Base-by-base conservation (phyloP, 805 yeast species). In the Pichia manshurica region DNA sequence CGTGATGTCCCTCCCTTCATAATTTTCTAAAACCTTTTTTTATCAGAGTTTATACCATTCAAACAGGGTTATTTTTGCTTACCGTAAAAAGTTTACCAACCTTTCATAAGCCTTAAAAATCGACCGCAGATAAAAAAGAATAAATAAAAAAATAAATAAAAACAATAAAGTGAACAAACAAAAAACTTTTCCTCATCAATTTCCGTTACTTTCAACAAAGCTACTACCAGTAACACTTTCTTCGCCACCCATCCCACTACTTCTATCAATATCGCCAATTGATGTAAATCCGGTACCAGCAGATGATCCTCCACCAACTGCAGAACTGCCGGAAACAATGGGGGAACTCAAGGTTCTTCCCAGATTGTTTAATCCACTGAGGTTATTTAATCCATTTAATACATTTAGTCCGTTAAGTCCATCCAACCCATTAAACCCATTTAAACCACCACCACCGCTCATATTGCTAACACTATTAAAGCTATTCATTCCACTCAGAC, bases 301-400 rank as follows among this genome's bases (percentile, higher is more conserved):
- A 32, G 28, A 9, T 16, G 36, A 9, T 20, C 40, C 34, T 10
- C 33, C 41, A 28, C 37, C 32, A 31, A 29, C 37, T 20, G 23
- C 31, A 13, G 47, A 12, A 17, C 39, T 19, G 22, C 19, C 34
- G n/a, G 48, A 33, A 16, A 39, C 25, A n/a, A 39, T 34, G 15
- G 48, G 48, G 16, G 48, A 45, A 33, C 44, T 45, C 20, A 45
- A 33, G 4, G 44, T 39, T 32, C 44, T 33, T 16, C 39, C 31
- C 13, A 45, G 25, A 33, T 25, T 25, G 10, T 10, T 25, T 25
- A 35, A 35, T 35, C 39, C 39, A n/a, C 5, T 35, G 4, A 25
- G 29, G 29, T 29, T 31, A 37, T 28, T 44, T 22, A 42, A 42
- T 42, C 46, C 46, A 35, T 42, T 34, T 17, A 42, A 32, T 23